These are phyloP conservation scores for Chaetomiaceae sp. DNA, from an alignment of 2,329 filamentous ascomycete species.

Conservation along the genomic window DNA sequence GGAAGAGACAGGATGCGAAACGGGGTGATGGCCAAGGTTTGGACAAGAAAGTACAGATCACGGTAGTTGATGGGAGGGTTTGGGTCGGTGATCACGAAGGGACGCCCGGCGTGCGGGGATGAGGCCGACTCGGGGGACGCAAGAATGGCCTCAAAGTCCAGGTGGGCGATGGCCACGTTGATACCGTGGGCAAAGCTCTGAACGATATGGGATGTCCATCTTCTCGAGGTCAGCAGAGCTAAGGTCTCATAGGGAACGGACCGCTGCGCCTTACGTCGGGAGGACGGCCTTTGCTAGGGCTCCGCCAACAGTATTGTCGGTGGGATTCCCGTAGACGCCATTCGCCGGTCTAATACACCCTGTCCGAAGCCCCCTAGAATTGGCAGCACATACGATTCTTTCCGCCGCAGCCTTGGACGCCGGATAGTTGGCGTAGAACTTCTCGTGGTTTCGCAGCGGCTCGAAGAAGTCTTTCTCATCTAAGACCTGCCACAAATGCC, in stretches of 20 bases:
- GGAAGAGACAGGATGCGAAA: conserved; percentile 33
- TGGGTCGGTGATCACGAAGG: conserved; percentile 40
- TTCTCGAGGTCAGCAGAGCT: conserved; percentile 22
- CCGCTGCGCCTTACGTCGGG: conserved; percentile 42
- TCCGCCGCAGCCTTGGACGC: conserved; percentile 49
- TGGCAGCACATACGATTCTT: conserved; percentile 34
- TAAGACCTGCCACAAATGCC: conserved; percentile 42
- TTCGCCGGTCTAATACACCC: conserved; percentile 50
- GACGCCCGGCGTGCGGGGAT: conserved; percentile 34
- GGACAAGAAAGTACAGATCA: conserved; percentile 36
- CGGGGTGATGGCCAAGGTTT: conserved; percentile 34
- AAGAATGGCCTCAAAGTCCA: conserved; percentile 40
- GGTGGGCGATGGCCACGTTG: conserved; percentile 40
- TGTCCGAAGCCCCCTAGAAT: conserved; percentile 39
- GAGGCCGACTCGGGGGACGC: conserved; percentile 25
- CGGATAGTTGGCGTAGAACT: conserved; percentile 49
- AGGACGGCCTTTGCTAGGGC: conserved; percentile 37
- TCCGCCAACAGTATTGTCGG: conserved; percentile 42
- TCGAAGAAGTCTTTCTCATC: conserved; percentile 41
- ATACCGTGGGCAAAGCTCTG: conserved; percentile 40
- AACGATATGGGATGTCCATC: conserved; percentile 37
- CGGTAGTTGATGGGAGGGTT: conserved; percentile 38
- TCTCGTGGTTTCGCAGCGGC: conserved; percentile 36
- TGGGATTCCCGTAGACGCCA: conserved; percentile 49
- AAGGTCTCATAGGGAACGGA: too few species aligned